These are phyloP conservation scores for Lanmaoa rubissima DNA, from an alignment of 768 basidiomycete genomes.

Conservation along the genomic window DNA sequence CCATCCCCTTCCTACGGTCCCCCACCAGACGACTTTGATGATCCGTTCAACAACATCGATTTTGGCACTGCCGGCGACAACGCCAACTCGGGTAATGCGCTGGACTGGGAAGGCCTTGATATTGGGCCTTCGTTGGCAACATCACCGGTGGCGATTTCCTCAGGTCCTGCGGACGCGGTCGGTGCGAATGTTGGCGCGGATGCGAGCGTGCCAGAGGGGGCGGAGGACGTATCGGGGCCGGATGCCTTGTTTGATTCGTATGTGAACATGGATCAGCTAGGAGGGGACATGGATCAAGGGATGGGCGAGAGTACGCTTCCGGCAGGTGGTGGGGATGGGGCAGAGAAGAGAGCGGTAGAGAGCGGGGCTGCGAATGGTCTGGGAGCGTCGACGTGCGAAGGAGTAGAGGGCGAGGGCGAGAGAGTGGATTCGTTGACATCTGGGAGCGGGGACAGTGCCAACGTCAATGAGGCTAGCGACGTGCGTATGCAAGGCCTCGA, in stretches of 20 bases:
- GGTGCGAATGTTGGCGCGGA: background rate
- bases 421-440: background rate
- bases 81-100: background rate
- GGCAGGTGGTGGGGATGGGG: background rate
- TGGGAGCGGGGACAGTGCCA: background rate
- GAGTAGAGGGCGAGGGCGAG: too few relatives aligned
- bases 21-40: slow-evolving; percentile 12
- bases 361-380: background rate
- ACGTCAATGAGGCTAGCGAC: background rate
- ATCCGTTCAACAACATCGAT: slow-evolving; percentile 10
- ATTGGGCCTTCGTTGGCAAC: slow-evolving; percentile 7
- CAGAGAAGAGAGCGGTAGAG: background rate
- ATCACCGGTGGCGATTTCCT: background rate
- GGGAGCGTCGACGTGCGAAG: background rate
- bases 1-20: slow-evolving; percentile 1
- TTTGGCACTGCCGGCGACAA: slow-evolving; percentile 13
- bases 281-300: background rate
- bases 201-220: background rate
- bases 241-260: slow-evolving; percentile 24
- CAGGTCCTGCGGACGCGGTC: background rate
- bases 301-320: background rate
- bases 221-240: background rate
- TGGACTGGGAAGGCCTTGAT: slow-evolving; percentile 8
- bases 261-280: slow-evolving; percentile 21
- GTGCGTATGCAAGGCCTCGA: slow-evolving; percentile 2